phyloP scores from a whole-genome alignment of 495 filamentous ascomycete species.

The Apodospora peruviana region DNA sequence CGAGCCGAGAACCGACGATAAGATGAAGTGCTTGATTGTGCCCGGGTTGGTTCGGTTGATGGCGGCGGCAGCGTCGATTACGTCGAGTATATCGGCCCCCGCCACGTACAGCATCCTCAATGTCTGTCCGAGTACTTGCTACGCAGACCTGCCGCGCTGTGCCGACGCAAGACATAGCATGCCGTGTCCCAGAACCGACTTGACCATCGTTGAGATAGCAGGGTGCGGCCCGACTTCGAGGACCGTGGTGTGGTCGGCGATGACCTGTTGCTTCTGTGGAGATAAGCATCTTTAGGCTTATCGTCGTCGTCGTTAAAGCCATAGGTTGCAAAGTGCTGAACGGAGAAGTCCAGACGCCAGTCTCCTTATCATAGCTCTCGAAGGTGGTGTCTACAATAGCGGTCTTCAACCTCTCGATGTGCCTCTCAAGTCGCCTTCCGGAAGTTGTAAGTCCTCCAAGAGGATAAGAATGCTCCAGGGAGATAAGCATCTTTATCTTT shows the following conservation, averaged over 20 bases:
- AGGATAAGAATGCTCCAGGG: constrained; percentile 86
- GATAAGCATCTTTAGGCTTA: constrained; percentile 63
- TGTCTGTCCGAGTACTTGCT: no score
- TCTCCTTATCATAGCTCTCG: constrained; percentile 66
- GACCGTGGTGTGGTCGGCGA: constrained; percentile 29
- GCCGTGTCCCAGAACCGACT: no score
- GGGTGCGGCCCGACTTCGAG: no score
- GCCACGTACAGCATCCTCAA: no score
- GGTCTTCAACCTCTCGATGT: constrained; percentile 68
- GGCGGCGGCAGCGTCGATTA: no score
- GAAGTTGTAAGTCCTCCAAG: constrained; percentile 41
- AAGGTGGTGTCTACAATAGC: constrained; percentile 75
- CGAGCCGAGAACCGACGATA: no score
- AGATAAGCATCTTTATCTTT: constrained; percentile 68
- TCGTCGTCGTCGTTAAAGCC: constrained; percentile 81
- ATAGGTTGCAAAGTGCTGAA: constrained; percentile 94
- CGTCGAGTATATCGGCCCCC: no score
- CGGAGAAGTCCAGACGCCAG: constrained; percentile 81
- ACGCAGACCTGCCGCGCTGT: no score
- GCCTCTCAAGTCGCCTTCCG: constrained; percentile 59
- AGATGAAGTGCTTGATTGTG: no score
- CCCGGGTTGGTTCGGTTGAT: no score
- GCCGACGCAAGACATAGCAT: no score
- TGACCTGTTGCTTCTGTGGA: no score
- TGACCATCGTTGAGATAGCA: constrained; percentile 10